These are phyloP conservation scores for Keithomyces neogunnii DNA, from an alignment of 2,329 filamentous ascomycete genomes.

Conservation along the genomic window DNA sequence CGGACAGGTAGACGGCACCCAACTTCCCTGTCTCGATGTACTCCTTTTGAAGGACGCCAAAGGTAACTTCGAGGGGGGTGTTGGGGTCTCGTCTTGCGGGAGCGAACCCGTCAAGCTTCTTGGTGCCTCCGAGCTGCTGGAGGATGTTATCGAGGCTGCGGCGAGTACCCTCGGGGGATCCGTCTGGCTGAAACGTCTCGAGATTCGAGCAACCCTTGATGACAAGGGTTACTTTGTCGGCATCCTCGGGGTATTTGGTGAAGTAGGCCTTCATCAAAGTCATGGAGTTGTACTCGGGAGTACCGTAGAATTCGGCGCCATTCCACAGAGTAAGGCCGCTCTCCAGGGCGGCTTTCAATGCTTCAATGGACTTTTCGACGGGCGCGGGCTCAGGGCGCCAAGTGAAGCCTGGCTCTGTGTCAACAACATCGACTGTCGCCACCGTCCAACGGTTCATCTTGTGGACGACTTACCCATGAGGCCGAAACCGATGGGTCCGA, in stretches of 20 bases:
- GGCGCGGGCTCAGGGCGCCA: conserved; percentile 31
- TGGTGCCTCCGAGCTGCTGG: conserved; percentile 39
- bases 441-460: not conserved
- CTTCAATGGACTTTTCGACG: conserved; percentile 40
- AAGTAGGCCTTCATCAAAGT: conserved; percentile 55
- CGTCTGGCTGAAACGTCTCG: conserved; percentile 31
- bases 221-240: conserved; percentile 50
- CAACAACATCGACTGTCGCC: not conserved
- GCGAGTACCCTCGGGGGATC: conserved; percentile 44
- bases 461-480: conserved; percentile 37
- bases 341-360: conserved; percentile 44
- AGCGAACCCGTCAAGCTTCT: conserved; percentile 54
- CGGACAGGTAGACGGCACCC: conserved; percentile 42
- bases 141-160: conserved; percentile 51
- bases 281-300: conserved; percentile 47
- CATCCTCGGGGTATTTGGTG: conserved; percentile 53
- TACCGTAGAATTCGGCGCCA: conserved; percentile 57
- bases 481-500: conserved; percentile 44
- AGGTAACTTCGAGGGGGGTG: conserved; percentile 33
- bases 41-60: conserved; percentile 35
- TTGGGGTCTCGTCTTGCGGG: conserved; percentile 47
- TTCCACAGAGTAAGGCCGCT: conserved; percentile 48
- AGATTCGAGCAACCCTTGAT: conserved; percentile 49
- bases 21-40: conserved; percentile 44
- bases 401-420: conserved; percentile 27